Percentiles rank a stretch among this genome's conserved stretches.
phyloP scores from a whole-genome alignment of 768 basidiomycete genomes.

The Boletus rufocinnamomeus region DNA sequence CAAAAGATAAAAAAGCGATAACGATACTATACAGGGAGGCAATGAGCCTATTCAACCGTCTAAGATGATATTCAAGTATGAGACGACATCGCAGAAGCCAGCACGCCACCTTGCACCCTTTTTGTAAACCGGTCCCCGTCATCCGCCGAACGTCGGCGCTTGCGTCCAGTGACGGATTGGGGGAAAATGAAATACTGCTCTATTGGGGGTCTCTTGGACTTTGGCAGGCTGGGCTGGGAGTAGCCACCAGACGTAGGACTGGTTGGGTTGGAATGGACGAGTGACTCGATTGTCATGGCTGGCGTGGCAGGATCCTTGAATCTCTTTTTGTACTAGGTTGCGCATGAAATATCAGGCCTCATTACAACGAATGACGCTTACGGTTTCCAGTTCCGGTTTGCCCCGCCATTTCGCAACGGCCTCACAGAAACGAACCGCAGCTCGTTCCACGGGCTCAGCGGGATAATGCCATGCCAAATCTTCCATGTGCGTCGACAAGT shows the following conservation, averaged over 20 bases:
- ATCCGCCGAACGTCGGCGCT: slow-evolving; percentile 31
- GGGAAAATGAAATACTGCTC: slow-evolving; percentile 41
- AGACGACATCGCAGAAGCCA: slow-evolving; percentile 16
- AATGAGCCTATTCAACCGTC: slow-evolving; percentile 6
- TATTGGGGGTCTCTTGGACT: slow-evolving; percentile 36
- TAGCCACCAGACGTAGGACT: slow-evolving; percentile 48
- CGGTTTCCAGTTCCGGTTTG: slow-evolving; percentile 81
- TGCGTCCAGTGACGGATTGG: slow-evolving; percentile 18
- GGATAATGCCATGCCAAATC: slow-evolving; percentile 72
- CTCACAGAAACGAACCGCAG: slow-evolving; percentile 77
- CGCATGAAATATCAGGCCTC: slow-evolving; percentile 27
- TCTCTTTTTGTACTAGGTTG: slow-evolving; percentile 59
- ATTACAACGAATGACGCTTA: slow-evolving; percentile 29
- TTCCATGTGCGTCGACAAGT: slow-evolving; percentile 80
- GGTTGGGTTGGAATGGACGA: slow-evolving; percentile 70
- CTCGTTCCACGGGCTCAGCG: slow-evolving; percentile 78
- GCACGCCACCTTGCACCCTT: slow-evolving; percentile 20
- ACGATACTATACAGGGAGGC: slow-evolving; percentile 31
- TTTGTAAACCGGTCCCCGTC: slow-evolving; percentile 29
- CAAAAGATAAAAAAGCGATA: slow-evolving; percentile 24
- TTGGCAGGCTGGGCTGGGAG: slow-evolving; percentile 20
- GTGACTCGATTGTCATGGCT: slow-evolving; percentile 61
- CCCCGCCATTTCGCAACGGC: slow-evolving; percentile 82
- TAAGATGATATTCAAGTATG: slow-evolving; percentile 17
- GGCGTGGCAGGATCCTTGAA: slow-evolving; percentile 34